phyloP scores from a whole-genome alignment of 2,329 filamentous ascomycete species.

The Periconia sp. region DNA sequence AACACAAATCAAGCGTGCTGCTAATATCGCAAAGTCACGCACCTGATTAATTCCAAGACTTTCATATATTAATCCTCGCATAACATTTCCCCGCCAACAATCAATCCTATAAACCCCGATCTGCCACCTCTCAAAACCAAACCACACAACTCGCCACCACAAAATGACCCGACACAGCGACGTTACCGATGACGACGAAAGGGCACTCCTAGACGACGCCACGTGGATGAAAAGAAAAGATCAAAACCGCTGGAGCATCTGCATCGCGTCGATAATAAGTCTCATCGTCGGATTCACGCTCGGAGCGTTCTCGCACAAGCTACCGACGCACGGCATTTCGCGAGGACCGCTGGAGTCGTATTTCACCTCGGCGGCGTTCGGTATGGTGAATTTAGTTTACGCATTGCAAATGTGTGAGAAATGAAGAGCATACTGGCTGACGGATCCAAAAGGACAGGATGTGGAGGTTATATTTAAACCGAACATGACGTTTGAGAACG shows the following conservation, averaged over 20 bases:
- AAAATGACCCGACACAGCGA: neutral
- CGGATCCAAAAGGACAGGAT: neutral
- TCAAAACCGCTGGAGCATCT: neutral
- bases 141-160: too few relatives aligned
- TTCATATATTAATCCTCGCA: too few relatives aligned
- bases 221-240: neutral
- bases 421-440: neutral
- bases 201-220: neutral
- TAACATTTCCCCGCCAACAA: too few relatives aligned
- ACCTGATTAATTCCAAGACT: too few relatives aligned
- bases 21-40: too few relatives aligned
- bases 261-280: neutral
- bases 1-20: too few relatives aligned
- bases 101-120: too few relatives aligned
- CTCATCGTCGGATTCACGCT: conserved; percentile 1
- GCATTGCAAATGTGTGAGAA: neutral
- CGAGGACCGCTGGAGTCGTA: neutral
- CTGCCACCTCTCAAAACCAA: too few relatives aligned
- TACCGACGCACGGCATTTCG: neutral
- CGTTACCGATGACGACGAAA: conserved; percentile 1
- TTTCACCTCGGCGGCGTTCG: neutral
- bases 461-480: neutral
- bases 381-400: neutral
- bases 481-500: conserved; percentile 2
- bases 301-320: neutral